Conservation (phyloP, 345 rosid genomes). For the Acer negundo region DNA sequence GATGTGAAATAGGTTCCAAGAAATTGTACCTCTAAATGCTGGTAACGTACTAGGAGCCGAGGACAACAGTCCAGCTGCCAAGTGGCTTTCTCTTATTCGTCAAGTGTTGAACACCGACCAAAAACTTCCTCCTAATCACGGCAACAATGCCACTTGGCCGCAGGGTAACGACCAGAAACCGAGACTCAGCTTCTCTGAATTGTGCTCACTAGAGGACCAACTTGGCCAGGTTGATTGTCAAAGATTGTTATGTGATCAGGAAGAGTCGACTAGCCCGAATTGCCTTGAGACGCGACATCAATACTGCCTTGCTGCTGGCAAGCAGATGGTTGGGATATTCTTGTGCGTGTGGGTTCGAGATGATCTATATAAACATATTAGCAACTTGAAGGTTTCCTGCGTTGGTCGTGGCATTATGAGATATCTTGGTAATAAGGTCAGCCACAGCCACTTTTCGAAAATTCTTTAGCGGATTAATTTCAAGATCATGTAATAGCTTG, state of each 20-base stretch:
- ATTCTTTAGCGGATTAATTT: neutral
- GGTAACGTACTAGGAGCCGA: constrained; percentile 87
- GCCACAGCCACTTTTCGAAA: constrained; percentile 13
- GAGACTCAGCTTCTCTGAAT: constrained; percentile 59
- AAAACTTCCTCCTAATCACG: constrained; percentile 26
- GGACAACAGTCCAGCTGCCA: constrained; percentile 72
- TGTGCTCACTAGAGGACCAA: constrained; percentile 49
- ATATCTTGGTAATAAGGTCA: constrained; percentile 92
- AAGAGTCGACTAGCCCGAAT: constrained; percentile 26
- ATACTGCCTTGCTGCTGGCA: constrained; percentile 77
- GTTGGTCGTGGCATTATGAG: constrained; percentile 98
- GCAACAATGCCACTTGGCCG: constrained; percentile 24
- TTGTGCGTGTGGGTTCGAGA: constrained; percentile 83
- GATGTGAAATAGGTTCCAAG: constrained; percentile 61
- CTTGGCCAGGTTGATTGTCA: constrained; percentile 37
- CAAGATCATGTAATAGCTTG: neutral
- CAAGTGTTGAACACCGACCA: constrained; percentile 55
- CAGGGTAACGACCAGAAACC: constrained; percentile 27
- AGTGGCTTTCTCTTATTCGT: constrained; percentile 77
- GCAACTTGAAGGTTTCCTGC: constrained; percentile 75
- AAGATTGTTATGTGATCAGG: constrained; percentile 26
- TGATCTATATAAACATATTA: constrained; percentile 56
- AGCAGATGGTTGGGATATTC: constrained; percentile 96
- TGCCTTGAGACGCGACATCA: constrained; percentile 21
- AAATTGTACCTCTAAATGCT: constrained; percentile 82